phyloP scores from a whole-genome alignment of 805 yeast species.

The Teunomyces funiuensis region DNA sequence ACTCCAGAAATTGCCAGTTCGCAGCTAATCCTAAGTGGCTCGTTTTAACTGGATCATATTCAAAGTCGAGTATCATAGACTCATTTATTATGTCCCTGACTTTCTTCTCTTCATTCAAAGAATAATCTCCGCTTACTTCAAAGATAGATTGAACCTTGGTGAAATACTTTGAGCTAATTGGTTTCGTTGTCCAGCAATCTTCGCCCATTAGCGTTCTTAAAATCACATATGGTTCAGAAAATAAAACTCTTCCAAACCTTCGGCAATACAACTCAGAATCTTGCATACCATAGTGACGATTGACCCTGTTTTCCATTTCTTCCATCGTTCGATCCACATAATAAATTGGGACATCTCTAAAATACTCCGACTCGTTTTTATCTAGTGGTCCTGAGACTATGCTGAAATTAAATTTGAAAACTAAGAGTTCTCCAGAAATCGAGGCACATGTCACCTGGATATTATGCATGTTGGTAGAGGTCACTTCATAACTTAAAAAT shows the following conservation, averaged over 20 bases:
- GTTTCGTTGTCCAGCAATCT: conserved; percentile 55
- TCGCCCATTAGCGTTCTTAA: conserved; percentile 41
- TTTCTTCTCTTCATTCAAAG: conserved; percentile 30
- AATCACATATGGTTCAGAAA: conserved; percentile 24
- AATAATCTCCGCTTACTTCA: conserved; percentile 49
- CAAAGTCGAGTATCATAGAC: conserved; percentile 39
- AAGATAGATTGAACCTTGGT: conserved; percentile 47
- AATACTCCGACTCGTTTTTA: conserved; percentile 13
- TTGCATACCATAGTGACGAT: background rate
- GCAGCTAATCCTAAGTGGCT: conserved; percentile 30
- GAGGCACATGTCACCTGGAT: conserved; percentile 39
- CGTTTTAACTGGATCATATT: conserved; percentile 31
- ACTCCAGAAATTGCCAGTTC: conserved; percentile 34
- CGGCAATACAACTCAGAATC: conserved; percentile 3
- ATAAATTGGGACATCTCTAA: conserved; percentile 13
- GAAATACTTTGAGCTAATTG: conserved; percentile 42
- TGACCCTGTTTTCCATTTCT: conserved; percentile 18
- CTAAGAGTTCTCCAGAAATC: conserved; percentile 47
- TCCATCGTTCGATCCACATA: conserved; percentile 31
- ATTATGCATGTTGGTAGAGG: conserved; percentile 20
- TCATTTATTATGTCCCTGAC: conserved; percentile 34
- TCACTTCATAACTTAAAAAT: conserved; percentile 27
- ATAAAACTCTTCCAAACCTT: conserved; percentile 23
- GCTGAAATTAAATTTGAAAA: conserved; percentile 35
- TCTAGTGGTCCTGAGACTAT: conserved; percentile 27